These are phyloP conservation scores for Phylloporus arenicola DNA, from an alignment of 768 basidiomycete species.

Conservation along the genomic window DNA sequence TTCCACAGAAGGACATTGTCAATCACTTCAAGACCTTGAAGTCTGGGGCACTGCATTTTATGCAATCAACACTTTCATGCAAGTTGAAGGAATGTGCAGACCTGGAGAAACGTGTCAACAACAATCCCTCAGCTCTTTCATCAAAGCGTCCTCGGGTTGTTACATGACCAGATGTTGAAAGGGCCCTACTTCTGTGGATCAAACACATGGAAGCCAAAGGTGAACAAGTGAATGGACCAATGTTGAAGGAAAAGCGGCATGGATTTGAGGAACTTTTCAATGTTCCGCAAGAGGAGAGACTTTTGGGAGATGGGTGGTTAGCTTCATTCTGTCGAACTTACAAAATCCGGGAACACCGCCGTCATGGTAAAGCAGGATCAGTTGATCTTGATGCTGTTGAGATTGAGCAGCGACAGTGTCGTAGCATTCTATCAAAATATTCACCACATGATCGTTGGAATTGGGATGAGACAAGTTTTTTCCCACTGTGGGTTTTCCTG, in stretches of 20 bases:
- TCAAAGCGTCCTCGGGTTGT: constrained; percentile 29
- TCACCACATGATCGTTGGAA: background rate
- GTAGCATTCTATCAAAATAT: background rate
- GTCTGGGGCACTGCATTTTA: background rate
- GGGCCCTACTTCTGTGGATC: constrained; percentile 30
- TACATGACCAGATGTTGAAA: constrained; percentile 32
- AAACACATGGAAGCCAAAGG: constrained; percentile 26
- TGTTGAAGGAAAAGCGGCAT: constrained; percentile 4
- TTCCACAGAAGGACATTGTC: background rate
- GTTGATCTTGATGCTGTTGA: background rate
- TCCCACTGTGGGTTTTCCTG: background rate
- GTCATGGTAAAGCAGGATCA: constrained; percentile 12
- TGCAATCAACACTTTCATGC: constrained; percentile 7
- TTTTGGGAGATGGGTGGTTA: constrained; percentile 1
- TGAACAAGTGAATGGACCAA: constrained; percentile 12
- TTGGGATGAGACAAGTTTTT: background rate
- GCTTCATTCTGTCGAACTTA: background rate
- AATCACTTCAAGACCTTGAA: constrained; percentile 2
- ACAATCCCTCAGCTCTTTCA: constrained; percentile 25
- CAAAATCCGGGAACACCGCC: constrained; percentile 12
- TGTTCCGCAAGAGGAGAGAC: constrained; percentile 24
- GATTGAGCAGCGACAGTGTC: background rate
- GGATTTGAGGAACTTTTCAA: constrained; percentile 25
- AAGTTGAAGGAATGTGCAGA: constrained; percentile 1
- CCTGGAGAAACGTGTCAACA: constrained; percentile 6